Percentiles rank a stretch among this genome's conserved stretches.
Conservation (phyloP, 2,329 filamentous ascomycete genomes). For the Diaporthe batatas region DNA sequence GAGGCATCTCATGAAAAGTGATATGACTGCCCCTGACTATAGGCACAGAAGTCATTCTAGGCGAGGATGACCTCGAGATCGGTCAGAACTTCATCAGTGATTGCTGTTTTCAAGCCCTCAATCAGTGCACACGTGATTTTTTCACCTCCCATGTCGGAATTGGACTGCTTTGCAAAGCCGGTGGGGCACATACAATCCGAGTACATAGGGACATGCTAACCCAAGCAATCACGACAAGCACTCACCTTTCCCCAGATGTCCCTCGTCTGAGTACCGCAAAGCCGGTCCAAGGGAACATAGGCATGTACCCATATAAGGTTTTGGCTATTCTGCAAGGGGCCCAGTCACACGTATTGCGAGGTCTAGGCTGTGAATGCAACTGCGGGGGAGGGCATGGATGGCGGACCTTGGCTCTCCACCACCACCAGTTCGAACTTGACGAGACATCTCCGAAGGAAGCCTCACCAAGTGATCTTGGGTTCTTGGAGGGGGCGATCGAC, state of each 20-base stretch:
- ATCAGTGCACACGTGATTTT: background rate
- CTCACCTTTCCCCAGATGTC: background rate
- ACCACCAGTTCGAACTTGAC: slow-evolving; percentile 27
- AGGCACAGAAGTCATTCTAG: background rate
- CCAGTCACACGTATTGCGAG: background rate
- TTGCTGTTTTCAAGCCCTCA: background rate
- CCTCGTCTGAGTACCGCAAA: background rate
- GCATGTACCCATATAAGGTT: slow-evolving; percentile 7
- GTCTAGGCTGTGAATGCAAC: slow-evolving; percentile 11
- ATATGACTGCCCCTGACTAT: background rate
- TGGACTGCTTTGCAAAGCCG: background rate
- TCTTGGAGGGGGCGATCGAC: slow-evolving; percentile 14
- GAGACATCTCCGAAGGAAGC: slow-evolving; percentile 28
- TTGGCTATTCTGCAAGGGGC: slow-evolving; percentile 27
- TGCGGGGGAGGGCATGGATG: slow-evolving; percentile 33
- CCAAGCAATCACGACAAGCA: background rate
- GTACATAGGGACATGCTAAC: background rate
- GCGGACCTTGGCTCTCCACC: slow-evolving; percentile 14
- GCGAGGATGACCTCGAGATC: background rate
- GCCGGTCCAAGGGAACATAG: slow-evolving; percentile 2
- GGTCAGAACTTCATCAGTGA: background rate
- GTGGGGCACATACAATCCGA: background rate
- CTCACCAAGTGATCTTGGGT: background rate
- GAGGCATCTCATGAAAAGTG: background rate
- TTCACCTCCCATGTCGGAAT: background rate